phyloP scores from a whole-genome alignment of 2,329 filamentous ascomycete species.

The Pseudofabraea citricarpa region DNA sequence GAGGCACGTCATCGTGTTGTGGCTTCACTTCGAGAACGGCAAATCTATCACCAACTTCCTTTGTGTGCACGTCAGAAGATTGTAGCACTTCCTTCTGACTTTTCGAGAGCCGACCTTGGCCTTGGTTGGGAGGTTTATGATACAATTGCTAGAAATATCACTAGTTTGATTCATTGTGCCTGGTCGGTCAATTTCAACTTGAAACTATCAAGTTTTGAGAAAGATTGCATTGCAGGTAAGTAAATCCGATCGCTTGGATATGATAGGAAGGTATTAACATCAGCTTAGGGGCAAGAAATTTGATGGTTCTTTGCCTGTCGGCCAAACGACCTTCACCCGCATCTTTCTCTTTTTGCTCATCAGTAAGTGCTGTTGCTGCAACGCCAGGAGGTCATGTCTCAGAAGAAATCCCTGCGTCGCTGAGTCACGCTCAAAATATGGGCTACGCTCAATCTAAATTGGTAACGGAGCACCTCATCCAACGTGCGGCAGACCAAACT shows the following conservation, averaged over 20 bases:
- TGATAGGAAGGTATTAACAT: background rate
- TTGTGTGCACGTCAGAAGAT: constrained; percentile 27
- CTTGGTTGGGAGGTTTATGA: constrained; percentile 24
- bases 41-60: constrained; percentile 29
- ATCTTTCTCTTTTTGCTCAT: constrained; percentile 32
- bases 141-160: constrained; percentile 27
- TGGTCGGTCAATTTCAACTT: constrained; percentile 55
- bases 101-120: constrained; percentile 35
- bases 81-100: constrained; percentile 32
- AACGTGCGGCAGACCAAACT: constrained; percentile 23
- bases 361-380: constrained; percentile 26
- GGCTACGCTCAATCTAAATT: constrained; percentile 45
- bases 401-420: constrained; percentile 27
- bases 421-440: constrained; percentile 34
- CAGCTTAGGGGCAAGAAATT: constrained; percentile 29
- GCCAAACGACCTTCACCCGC: constrained; percentile 23
- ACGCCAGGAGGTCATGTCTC: constrained; percentile 22
- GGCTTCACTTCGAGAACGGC: constrained; percentile 27
- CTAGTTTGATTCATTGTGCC: constrained; percentile 43
- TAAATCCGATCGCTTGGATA: background rate
- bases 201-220: constrained; percentile 41
- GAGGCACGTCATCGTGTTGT: constrained; percentile 29
- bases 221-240: constrained; percentile 34
- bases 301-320: constrained; percentile 36
- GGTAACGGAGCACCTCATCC: constrained; percentile 41